Conservation (phyloP, 805 yeast genomes). For the Tetrapisispora arboricola region DNA sequence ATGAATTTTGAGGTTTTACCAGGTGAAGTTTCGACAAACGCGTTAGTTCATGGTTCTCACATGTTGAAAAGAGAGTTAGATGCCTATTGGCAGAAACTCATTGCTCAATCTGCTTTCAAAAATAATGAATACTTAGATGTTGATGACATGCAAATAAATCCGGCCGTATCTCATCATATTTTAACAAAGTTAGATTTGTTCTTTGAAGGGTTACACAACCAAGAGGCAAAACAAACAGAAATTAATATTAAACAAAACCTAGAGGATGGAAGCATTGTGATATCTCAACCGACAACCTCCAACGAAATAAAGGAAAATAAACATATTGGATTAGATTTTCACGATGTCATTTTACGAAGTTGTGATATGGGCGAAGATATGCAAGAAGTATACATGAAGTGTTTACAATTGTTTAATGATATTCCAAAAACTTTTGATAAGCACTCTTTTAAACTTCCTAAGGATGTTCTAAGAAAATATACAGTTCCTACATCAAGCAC, state of each 20-base stretch:
- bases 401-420: constrained; percentile 24
- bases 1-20: constrained; percentile 5
- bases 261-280: not conserved
- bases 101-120: constrained; percentile 12
- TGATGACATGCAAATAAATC: constrained; percentile 17
- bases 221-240: constrained; percentile 18
- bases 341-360: constrained; percentile 22
- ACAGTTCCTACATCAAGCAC: not conserved
- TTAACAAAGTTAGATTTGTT: constrained; percentile 21
- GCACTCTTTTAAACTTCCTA: constrained; percentile 18
- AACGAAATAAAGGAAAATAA: constrained; percentile 10
- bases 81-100: constrained; percentile 20
- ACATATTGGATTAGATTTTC: constrained; percentile 14
- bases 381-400: constrained; percentile 24
- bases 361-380: constrained; percentile 26
- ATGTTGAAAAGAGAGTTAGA: constrained; percentile 22
- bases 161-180: constrained; percentile 10
- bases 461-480: constrained; percentile 16
- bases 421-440: constrained; percentile 19
- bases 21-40: constrained; percentile 20
- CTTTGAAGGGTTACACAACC: constrained; percentile 19
- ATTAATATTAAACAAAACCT: constrained; percentile 12
- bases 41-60: constrained; percentile 16
- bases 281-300: not conserved
- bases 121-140: constrained; percentile 16